A percentile compares a stretch with the other conserved stretches of the same genome.
These are phyloP conservation scores for Microbotryum violaceum DNA, from an alignment of 1,284 basidiomycete species.

Conservation along the genomic window DNA sequence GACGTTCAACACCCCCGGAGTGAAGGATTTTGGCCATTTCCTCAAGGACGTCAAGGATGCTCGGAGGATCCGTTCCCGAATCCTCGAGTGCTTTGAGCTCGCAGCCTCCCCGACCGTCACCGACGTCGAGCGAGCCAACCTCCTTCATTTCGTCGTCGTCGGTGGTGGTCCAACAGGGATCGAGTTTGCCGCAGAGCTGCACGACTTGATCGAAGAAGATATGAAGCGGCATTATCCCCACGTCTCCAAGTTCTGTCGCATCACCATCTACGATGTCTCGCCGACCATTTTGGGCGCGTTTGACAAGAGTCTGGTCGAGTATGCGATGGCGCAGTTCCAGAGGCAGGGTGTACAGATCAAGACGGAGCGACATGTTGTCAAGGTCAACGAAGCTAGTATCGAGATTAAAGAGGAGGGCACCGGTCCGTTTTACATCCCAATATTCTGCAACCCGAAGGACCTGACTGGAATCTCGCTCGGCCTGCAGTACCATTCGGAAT, in stretches of 20 bases:
- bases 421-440: constrained; percentile 6
- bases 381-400: constrained; percentile 25
- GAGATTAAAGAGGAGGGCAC: constrained; percentile 34
- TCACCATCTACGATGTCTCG: constrained; percentile 35
- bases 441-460: constrained; percentile 5
- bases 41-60: constrained; percentile 75
- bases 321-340: constrained; percentile 36
- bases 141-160: constrained; percentile 73
- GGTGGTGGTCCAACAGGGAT: constrained; percentile 57
- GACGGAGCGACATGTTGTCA: constrained; percentile 22
- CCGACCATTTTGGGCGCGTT: constrained; percentile 36
- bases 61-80: constrained; percentile 63
- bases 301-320: constrained; percentile 34
- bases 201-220: constrained; percentile 73
- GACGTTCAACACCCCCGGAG: constrained; percentile 51
- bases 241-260: constrained; percentile 22
- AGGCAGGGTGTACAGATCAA: constrained; percentile 25
- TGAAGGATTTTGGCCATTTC: constrained; percentile 70
- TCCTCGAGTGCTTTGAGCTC: constrained; percentile 73
- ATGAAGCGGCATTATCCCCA: constrained; percentile 48
- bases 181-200: constrained; percentile 77
- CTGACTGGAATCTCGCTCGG: constrained; percentile 3
- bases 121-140: constrained; percentile 56
- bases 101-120: constrained; percentile 63
- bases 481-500: constrained; percentile 63